phyloP scores from a whole-genome alignment of 192 early-diverging fungal species.

The Powellomyces hirtus region DNA sequence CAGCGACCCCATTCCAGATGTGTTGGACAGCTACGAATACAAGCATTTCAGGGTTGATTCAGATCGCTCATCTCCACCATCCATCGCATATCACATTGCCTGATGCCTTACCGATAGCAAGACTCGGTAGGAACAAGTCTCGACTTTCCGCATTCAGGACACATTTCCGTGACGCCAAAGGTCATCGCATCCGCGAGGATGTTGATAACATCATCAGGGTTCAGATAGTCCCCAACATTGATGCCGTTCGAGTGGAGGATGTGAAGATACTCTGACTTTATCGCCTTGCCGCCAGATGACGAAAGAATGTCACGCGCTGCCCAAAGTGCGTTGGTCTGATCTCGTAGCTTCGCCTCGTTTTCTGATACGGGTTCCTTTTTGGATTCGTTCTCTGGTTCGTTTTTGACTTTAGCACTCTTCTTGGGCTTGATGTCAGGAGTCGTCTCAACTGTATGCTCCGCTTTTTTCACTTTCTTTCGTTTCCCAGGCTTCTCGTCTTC shows the following conservation, averaged over 20 bases:
- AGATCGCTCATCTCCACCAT: too few relatives aligned
- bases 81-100: too few relatives aligned
- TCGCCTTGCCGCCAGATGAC: background rate
- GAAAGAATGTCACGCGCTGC: conserved; percentile 5
- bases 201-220: background rate
- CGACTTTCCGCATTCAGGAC: conserved; percentile 6
- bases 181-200: conserved; percentile 16
- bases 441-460: too few relatives aligned
- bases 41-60: too few relatives aligned
- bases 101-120: too few relatives aligned
- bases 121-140: conserved; percentile 5
- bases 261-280: background rate
- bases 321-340: conserved; percentile 19
- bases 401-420: background rate
- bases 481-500: too few relatives aligned
- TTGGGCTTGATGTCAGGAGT: too few relatives aligned
- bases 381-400: background rate
- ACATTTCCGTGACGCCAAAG: conserved; percentile 18
- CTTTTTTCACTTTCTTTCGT: too few relatives aligned
- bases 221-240: background rate
- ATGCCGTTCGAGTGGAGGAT: conserved; percentile 5
- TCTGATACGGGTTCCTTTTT: background rate
- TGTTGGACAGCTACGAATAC: conserved; percentile 7
- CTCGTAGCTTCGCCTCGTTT: conserved; percentile 6
- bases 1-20: conserved; percentile 17